Base-by-base conservation (phyloP, 306 rosid genomes). In the Trifolium subterraneum region DNA sequence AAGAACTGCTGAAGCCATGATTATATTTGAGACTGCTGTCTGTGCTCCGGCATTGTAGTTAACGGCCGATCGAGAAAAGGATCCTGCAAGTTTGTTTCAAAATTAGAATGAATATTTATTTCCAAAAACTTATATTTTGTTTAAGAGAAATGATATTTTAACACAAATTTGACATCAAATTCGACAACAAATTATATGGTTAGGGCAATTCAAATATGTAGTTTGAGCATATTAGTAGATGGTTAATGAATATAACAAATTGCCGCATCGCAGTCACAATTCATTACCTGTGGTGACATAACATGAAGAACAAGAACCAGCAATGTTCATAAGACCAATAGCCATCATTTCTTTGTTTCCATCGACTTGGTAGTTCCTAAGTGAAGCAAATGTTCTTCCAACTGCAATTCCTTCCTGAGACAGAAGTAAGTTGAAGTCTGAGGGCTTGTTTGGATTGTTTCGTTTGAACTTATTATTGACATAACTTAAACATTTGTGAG, bases 261-360 rank as follows among this genome's bases (percentile, higher is more conserved):
- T 44, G 50, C 13, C 16, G 31, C 31, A 3, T 27, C 31, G 5
- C 33, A 22, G 25, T 22, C 25, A 1, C 7, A 45, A 12, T 4
- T 54, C 31, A 68, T 64, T 80, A 72, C 99, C 99, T 72, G 99
- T 82, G 15, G 99, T 92, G 22, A 95, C 97, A 80, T 90, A 95
- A 70, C 99, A 92, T 23, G 99, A 92, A 81, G 92, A 87, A 72
- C 93, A 95, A 79, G 90, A 90, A 25, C 99, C 99, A 69, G 93
- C 92, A 5, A 95, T 85, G 89, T 92, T 95, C 99, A 88, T 92
- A n/a, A 95, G 45, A 60, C 98, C 99, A 73, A 95, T 90, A 36
- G 98, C 99, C 87, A 92, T 90, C 99, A 95, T 92, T 86, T 95
- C 99, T 84, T 95, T 95, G 88, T 95, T 95, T 78, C 98, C 99